Evolutionary conservation across 2,329 filamentous ascomycete genomes (phyloP), one percentile per base, ranked within the genome.

Genomic region (Zopfia rhizophila): DNA sequence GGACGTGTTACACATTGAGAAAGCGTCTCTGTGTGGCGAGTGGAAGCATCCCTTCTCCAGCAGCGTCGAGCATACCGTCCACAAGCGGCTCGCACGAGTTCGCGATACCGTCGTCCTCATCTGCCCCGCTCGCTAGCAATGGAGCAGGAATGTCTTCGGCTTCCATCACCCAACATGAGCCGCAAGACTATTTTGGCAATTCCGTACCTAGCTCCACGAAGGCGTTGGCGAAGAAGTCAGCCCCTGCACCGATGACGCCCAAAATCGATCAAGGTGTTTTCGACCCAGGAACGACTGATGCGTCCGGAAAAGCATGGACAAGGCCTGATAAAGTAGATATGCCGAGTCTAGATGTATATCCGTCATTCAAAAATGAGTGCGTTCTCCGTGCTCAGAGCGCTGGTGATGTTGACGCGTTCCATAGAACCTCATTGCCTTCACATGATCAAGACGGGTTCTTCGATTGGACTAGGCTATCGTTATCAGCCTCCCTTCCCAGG

Each of bases 381-480:
- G 71, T 74, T 38, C 67, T 75, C 42, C 61, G 65, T 38, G 72
- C 72, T 47, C 60, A 70, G 14, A 59, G 58, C 61, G 72, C 70
- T 38, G 71, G 70, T 53, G 63, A 69, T 56, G 59, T 71, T 72
- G 71, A 73, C 68, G 47, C 63, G 44, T 73, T 74, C 51, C 55
- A 55, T 57, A 70, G 68, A 56, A 55, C 57, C 47, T 40, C 53
- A 3, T 56, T 52, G 40, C 43, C 53, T 32, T 45, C 60, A 17
- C 52, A 65, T 22, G 51, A 64, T 19, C 57, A 61, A 45, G 63
- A 78, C 38, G 76, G 81, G 10, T 88, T 84, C 22, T 93, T 92
- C 63, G 90, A 95, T 69, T 94, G 90, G 90, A 94, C 90, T 3
- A 81, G 84, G 41, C 78, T 93, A 36, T 83, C 87, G 1, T 38